Conservation (phyloP, 2,329 filamentous ascomycete genomes). For the Fusarium newnesense region DNA sequence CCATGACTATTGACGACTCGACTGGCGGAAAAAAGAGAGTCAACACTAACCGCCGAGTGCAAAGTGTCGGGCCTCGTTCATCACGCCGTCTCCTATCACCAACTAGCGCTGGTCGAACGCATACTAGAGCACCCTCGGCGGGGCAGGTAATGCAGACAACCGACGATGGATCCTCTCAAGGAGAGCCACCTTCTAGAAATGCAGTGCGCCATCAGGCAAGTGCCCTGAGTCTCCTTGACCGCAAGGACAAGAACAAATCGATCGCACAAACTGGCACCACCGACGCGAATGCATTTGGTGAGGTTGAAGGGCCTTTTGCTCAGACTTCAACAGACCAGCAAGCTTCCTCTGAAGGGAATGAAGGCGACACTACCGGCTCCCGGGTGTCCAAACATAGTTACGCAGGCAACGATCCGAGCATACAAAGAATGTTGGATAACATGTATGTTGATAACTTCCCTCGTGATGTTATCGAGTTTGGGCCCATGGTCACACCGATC, state of each 20-base stretch:
- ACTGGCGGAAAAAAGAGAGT: constrained; percentile 63
- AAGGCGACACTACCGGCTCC: constrained; percentile 49
- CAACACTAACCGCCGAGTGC: constrained; percentile 61
- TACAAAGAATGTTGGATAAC: constrained; percentile 79
- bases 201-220: constrained; percentile 67
- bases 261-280: constrained; percentile 68
- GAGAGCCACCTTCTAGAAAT: constrained; percentile 56
- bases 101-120: constrained; percentile 47
- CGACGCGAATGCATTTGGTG: constrained; percentile 68
- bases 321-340: constrained; percentile 44
- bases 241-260: constrained; percentile 68
- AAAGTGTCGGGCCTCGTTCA: constrained; percentile 49
- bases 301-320: constrained; percentile 67
- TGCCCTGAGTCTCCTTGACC: constrained; percentile 67
- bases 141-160: constrained; percentile 39
- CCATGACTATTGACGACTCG: constrained; percentile 83
- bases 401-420: constrained; percentile 77
- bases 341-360: constrained; percentile 38
- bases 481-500: constrained; percentile 80
- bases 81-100: constrained; percentile 48
- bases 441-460: constrained; percentile 82
- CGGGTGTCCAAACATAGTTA: constrained; percentile 80
- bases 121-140: constrained; percentile 51
- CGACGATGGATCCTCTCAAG: constrained; percentile 53
- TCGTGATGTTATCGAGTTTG: constrained; percentile 75